Evolutionary conservation across 257 asterid species (phyloP).

Genomic region (Rehmannia glutinosa): DNA sequence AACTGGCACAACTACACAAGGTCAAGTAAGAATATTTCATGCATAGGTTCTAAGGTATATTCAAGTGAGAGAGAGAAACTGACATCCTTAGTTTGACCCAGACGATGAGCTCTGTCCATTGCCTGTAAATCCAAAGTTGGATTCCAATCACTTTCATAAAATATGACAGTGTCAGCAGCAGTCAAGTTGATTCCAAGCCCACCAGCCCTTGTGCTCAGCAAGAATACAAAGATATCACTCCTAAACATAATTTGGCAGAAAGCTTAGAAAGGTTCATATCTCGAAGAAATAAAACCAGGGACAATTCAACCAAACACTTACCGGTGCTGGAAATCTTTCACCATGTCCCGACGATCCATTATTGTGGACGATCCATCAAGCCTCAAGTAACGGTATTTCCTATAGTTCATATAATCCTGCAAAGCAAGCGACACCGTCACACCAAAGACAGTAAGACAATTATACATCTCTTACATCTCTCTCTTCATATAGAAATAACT

Average conservation of each 20-base stretch:
- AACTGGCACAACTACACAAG: background rate
- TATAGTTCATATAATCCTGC: constrained; percentile 95
- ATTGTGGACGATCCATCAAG: constrained; percentile 96
- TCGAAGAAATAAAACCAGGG: background rate
- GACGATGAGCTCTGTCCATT: constrained; percentile 97
- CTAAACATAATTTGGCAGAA: constrained; percentile 28
- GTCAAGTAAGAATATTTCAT: background rate
- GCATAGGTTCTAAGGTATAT: constrained; percentile 1
- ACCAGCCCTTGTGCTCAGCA: constrained; percentile 98
- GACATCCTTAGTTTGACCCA: constrained; percentile 94
- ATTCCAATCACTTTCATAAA: constrained; percentile 99
- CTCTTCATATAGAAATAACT: background rate
- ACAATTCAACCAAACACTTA: constrained; percentile 23
- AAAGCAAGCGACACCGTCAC: constrained; percentile 19
- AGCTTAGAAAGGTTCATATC: background rate
- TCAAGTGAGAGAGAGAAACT: constrained; percentile 23
- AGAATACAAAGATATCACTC: constrained; percentile 88
- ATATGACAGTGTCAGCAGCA: constrained; percentile 96
- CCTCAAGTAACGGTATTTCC: constrained; percentile 84
- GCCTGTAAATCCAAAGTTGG: constrained; percentile 98
- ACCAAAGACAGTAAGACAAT: background rate
- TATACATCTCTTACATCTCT: too few species aligned
- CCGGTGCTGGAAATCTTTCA: constrained; percentile 98
- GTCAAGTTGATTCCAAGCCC: constrained; percentile 98
- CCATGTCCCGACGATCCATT: constrained; percentile 98